phyloP scores from a whole-genome alignment of 2,329 filamentous ascomycete genomes.

The Alternaria solani region DNA sequence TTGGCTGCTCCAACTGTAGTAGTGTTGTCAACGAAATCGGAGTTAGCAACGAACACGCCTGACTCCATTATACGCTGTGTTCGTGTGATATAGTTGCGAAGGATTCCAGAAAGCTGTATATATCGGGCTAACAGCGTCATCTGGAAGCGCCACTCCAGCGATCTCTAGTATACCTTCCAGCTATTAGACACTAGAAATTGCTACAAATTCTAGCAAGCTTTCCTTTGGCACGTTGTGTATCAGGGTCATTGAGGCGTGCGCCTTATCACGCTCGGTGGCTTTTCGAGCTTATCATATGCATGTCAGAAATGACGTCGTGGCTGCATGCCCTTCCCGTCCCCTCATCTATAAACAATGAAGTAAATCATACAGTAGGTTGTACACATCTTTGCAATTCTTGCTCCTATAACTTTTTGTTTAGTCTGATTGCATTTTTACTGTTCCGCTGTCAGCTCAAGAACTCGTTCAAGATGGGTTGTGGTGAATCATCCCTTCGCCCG shows the following conservation, averaged over 20 bases:
- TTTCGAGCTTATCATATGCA: neutral
- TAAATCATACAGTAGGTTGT: neutral
- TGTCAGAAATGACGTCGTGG: slow-evolving; percentile 7
- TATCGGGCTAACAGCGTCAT: neutral
- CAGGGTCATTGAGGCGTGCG: neutral
- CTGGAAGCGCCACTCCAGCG: neutral
- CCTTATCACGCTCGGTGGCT: neutral
- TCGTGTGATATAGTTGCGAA: neutral
- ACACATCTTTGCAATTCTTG: neutral
- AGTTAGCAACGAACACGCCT: neutral
- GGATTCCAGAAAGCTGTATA: neutral
- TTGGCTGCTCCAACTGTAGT: neutral
- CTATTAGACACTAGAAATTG: neutral
- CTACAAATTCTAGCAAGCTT: neutral
- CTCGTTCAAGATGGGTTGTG: slow-evolving; percentile 6
- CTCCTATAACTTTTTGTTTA: neutral
- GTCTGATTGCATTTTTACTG: neutral
- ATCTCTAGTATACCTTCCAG: neutral
- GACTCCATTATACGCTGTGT: neutral
- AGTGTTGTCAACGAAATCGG: neutral
- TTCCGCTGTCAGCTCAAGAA: neutral
- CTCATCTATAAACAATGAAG: neutral
- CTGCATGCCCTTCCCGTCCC: neutral
- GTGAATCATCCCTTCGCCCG: neutral
- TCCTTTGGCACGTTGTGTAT: neutral